Conservation (phyloP, 306 rosid species). For the Trichosanthes cucumerina region DNA sequence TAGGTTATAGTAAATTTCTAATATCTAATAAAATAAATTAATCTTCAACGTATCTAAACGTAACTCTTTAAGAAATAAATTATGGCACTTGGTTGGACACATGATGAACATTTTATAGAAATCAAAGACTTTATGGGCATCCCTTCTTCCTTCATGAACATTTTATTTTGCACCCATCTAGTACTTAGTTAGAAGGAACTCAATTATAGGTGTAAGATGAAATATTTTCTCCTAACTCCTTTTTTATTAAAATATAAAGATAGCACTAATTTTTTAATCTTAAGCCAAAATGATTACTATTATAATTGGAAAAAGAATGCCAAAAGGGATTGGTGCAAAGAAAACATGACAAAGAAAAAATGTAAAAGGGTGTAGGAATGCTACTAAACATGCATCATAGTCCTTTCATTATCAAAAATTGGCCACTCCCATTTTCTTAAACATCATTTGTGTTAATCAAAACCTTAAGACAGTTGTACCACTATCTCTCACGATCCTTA, state of each 20-base stretch:
- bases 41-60: not conserved
- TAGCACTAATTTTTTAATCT: not conserved
- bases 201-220: not conserved
- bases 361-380: not conserved
- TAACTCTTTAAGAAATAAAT: not conserved
- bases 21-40: too few species aligned
- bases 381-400: constrained; percentile 6
- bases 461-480: not conserved
- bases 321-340: not conserved
- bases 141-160: not conserved
- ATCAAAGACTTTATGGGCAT: not conserved
- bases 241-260: not conserved
- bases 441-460: not conserved
- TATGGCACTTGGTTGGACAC: not conserved
- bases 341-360: not conserved
- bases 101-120: not conserved
- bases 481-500: not conserved
- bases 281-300: not conserved
- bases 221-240: not conserved
- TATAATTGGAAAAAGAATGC: not conserved
- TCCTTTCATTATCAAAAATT: constrained; percentile 1
- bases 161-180: not conserved
- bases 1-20: too few species aligned
- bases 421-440: not conserved
- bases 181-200: not conserved